Percentiles rank a stretch among this genome's conserved stretches.
Conservation (phyloP, 129 eudicot species). For the Flaveria linearis region DNA sequence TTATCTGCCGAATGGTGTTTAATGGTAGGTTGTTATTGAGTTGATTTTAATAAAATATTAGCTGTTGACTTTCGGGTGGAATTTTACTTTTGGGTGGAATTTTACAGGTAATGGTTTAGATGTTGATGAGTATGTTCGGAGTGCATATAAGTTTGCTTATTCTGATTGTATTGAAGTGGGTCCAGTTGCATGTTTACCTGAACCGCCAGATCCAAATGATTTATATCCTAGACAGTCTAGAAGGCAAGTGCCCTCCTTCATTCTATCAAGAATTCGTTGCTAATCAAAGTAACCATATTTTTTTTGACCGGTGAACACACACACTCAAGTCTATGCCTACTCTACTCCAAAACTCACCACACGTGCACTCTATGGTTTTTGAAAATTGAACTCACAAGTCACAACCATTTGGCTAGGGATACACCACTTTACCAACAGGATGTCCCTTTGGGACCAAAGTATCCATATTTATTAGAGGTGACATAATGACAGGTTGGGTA, state of each 20-base stretch:
- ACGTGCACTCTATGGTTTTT: too few species aligned
- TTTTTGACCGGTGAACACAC: too few species aligned
- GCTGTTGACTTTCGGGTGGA: neutral
- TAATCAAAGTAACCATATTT: neutral
- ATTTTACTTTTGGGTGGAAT: neutral
- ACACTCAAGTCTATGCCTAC: too few species aligned
- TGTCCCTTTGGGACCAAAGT: neutral
- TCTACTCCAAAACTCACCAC: too few species aligned
- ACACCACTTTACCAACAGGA: too few species aligned
- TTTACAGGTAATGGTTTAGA: conserved; percentile 86
- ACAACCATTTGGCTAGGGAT: too few species aligned
- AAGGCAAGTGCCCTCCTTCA: conserved; percentile 58
- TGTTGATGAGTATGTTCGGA: conserved; percentile 95
- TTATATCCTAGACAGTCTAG: conserved; percentile 90
- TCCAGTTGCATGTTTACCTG: conserved; percentile 90
- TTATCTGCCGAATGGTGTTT: conserved; percentile 94
- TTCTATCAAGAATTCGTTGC: neutral
- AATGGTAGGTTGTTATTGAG: conserved; percentile 58
- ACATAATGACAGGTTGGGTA: neutral
- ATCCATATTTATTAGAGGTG: neutral
- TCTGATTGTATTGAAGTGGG: conserved; percentile 97
- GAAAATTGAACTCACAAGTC: too few species aligned
- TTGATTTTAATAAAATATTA: conserved; percentile 9
- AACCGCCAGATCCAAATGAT: conserved; percentile 96
- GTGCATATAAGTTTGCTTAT: conserved; percentile 92